Evolutionary conservation across 2,329 filamentous ascomycete species (phyloP), one percentile per base, ranked within the genome.

Genomic region (Aspergillus candidus): DNA sequence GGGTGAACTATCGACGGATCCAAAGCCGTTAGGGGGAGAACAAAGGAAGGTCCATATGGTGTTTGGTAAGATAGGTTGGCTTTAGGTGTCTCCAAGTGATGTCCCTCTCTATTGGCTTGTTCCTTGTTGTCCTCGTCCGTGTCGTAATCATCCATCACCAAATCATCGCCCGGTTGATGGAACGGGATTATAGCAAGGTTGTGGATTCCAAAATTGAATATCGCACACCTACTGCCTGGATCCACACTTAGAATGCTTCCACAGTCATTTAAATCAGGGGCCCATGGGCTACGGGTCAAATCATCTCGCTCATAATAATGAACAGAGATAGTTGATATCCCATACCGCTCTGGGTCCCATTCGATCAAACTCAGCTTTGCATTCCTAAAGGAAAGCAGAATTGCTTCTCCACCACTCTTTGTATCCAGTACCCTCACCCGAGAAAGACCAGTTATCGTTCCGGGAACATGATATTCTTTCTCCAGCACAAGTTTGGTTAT

Each of bases 281-380:
- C 82, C 84, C 89, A 96, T 0, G 91, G 90, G 50, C 81, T 85
- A 41, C 84, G 82, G 53, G 85, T 81, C 49, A 91, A 74, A 62
- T 95, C 90, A 61, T 96, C 90, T 64, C 93, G 87, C 67, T 98
- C 93, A 70, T 97, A 98, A 74, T 90, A 97, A 72, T 98, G 93
- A 58, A 98, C 91, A 40, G 91, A 97, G 51, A 93, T 80, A 41
- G 91, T 97, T 56, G 84, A 83, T 56, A 97, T 82, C 40, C 80
- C 79, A 66, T 86, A 77, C 54, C 80, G 82, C 62, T 85, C 81
- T 7, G 88, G 82, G 63, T 97, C 88, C 93, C 93, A 98, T 71
- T 96, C 88, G 44, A 95, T 77, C 65, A 98, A 74, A 66, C 87
- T 94, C 61, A 97, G 77, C 70, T 95, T 95, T 34, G 93, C 93